Conservation (phyloP, 208 protist genomes). For the Trypanosoma avium region DNA sequence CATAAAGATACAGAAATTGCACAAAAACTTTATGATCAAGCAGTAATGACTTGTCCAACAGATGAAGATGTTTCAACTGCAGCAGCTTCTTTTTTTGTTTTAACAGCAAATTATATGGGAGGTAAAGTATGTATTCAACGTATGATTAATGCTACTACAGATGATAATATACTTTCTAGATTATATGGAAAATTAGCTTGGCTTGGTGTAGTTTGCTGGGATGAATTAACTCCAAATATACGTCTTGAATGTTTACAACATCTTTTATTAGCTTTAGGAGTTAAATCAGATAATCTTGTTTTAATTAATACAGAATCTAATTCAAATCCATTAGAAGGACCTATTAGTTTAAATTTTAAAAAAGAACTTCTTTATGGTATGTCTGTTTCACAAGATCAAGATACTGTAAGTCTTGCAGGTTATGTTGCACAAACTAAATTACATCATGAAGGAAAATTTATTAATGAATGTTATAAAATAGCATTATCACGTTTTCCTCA, state of each 20-base stretch:
- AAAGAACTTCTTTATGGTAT: slow-evolving; percentile 55
- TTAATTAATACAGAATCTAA: slow-evolving; percentile 19
- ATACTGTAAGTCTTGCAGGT: slow-evolving; percentile 65
- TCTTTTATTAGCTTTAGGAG: slow-evolving; percentile 46
- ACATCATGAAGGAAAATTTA: slow-evolving; percentile 41
- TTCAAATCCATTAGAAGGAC: not conserved
- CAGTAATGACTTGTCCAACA: slow-evolving; percentile 41
- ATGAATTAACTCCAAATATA: slow-evolving; percentile 32
- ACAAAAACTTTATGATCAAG: slow-evolving; percentile 54
- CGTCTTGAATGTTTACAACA: slow-evolving; percentile 58
- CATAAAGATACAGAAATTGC: slow-evolving; percentile 32
- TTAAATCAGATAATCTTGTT: slow-evolving; percentile 9
- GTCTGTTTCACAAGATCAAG: slow-evolving; percentile 42
- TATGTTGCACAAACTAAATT: slow-evolving; percentile 72
- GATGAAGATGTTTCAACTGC: slow-evolving; percentile 61
- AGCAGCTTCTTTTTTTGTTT: slow-evolving; percentile 65
- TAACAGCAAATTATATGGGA: slow-evolving; percentile 57
- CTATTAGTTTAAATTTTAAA: slow-evolving; percentile 28
- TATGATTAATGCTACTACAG: slow-evolving; percentile 17
- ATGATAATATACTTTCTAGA: slow-evolving; percentile 9
- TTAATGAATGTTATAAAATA: slow-evolving; percentile 66
- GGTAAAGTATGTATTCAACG: slow-evolving; percentile 56
- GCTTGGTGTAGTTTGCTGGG: slow-evolving; percentile 43
- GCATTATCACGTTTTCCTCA: slow-evolving; percentile 57
- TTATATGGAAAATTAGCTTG: slow-evolving; percentile 36